phyloP scores from a whole-genome alignment of 495 filamentous ascomycete species.

The Rusavskia elegans region DNA sequence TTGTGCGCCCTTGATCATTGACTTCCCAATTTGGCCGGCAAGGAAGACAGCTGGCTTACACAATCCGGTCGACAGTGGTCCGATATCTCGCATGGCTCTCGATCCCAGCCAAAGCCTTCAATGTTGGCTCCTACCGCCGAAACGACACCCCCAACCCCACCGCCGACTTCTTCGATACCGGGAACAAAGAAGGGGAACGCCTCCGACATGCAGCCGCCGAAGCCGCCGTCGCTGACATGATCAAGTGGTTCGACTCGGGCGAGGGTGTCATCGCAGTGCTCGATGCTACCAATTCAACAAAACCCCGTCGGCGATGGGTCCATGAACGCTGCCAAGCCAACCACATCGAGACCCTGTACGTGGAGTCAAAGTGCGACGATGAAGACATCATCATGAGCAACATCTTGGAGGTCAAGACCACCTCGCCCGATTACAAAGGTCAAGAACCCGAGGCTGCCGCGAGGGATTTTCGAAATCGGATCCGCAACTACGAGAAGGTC shows the following conservation, averaged over 20 bases:
- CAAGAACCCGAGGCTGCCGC: constrained; percentile 87
- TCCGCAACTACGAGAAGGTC: constrained; percentile 89
- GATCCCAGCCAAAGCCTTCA: constrained; percentile 84
- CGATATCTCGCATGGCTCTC: constrained; percentile 93
- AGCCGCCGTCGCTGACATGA: constrained; percentile 80
- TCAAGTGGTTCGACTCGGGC: constrained; percentile 63
- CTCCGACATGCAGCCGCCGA: constrained; percentile 75
- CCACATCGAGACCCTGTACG: constrained; percentile 79
- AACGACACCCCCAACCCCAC: constrained; percentile 68
- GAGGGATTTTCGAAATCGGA: constrained; percentile 80
- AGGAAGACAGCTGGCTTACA: no score
- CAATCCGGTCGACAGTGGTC: constrained; percentile 42
- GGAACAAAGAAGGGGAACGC: constrained; percentile 78
- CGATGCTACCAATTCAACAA: constrained; percentile 92
- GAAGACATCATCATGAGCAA: constrained; percentile 93
- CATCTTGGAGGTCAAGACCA: constrained; percentile 94
- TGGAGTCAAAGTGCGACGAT: constrained; percentile 90
- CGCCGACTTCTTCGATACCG: constrained; percentile 84
- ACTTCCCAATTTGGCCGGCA: no score
- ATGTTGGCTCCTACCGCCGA: constrained; percentile 88
- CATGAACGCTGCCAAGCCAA: constrained; percentile 53
- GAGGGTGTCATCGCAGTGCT: constrained; percentile 75
- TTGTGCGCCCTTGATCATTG: neutral
- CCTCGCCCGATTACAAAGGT: constrained; percentile 83
- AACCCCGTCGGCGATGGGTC: constrained; percentile 79